Percentiles rank a stretch among this genome's conserved stretches.
Conservation (phyloP, 2,329 filamentous ascomycete species). For the Huntiella decipiens region DNA sequence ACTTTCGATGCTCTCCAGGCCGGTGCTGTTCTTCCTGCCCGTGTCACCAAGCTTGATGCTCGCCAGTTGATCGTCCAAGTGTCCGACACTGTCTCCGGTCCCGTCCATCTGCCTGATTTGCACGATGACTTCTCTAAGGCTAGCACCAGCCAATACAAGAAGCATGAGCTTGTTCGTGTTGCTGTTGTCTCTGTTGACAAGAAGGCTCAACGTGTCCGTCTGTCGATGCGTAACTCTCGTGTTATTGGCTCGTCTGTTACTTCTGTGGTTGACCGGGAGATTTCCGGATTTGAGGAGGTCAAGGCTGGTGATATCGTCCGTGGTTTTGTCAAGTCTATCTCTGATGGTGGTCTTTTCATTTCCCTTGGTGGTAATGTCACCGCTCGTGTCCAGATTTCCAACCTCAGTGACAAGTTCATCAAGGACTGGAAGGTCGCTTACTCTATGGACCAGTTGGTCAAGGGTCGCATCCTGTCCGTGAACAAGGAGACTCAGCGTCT, state of each 20-base stretch:
- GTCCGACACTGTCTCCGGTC: constrained; percentile 59
- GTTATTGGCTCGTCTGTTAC: constrained; percentile 65
- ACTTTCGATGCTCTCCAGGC: constrained; percentile 53
- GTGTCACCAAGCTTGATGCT: constrained; percentile 71
- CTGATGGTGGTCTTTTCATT: constrained; percentile 78
- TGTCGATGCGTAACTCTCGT: constrained; percentile 73
- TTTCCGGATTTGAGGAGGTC: constrained; percentile 51
- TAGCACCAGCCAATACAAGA: constrained; percentile 54
- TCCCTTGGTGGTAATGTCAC: constrained; percentile 63
- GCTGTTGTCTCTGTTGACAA: constrained; percentile 64
- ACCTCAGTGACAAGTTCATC: constrained; percentile 75
- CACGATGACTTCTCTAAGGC: constrained; percentile 71
- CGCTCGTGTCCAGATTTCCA: constrained; percentile 66
- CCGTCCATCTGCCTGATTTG: constrained; percentile 66
- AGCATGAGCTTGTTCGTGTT: constrained; percentile 77
- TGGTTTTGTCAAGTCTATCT: constrained; percentile 80
- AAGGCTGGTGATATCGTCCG: constrained; percentile 62
- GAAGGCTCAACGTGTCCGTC: constrained; percentile 63
- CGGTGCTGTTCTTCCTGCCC: constrained; percentile 65
- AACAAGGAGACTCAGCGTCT: constrained; percentile 51
- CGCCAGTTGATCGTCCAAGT: constrained; percentile 72
- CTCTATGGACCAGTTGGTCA: constrained; percentile 75
- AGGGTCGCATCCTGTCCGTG: constrained; percentile 60
- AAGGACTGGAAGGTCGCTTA: constrained; percentile 93
- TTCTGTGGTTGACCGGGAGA: constrained; percentile 61